A percentile compares a stretch with the other conserved stretches of the same genome.
Evolutionary conservation across 1,139 yeast species (phyloP).

Genomic region (Kurtzmaniella quercitrusa): DNA sequence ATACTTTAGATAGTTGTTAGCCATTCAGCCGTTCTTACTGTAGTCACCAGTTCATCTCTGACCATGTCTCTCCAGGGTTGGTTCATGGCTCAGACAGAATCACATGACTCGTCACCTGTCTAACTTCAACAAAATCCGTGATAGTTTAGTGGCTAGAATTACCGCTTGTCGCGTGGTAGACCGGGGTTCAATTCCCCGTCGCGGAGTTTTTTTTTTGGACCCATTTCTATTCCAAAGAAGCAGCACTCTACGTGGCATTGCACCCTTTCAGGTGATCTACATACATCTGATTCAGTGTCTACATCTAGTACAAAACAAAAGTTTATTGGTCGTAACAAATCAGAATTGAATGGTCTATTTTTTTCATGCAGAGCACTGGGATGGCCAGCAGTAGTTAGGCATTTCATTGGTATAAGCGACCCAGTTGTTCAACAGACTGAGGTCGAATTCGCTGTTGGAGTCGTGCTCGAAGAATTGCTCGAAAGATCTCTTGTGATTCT

Average conservation of each 20-base stretch:
- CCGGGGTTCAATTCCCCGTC: conserved; percentile 42
- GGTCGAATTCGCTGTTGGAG: neutral
- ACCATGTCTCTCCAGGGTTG: too few species aligned
- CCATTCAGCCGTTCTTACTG: too few species aligned
- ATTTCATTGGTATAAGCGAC: conserved; percentile 4
- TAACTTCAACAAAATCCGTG: conserved; percentile 17
- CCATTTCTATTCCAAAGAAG: neutral
- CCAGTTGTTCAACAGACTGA: conserved; percentile 2
- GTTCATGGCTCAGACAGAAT: too few species aligned
- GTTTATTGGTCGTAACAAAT: neutral
- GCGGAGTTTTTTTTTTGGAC: conserved; percentile 20
- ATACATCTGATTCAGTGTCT: neutral
- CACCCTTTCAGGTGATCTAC: too few species aligned
- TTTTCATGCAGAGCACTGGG: conserved; percentile 2
- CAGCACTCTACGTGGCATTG: too few species aligned
- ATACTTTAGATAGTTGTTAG: too few species aligned
- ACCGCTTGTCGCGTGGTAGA: conserved; percentile 38
- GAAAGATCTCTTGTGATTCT: neutral
- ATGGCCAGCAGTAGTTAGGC: conserved; percentile 7
- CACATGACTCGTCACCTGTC: neutral
- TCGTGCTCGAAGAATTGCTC: neutral
- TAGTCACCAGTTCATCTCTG: too few species aligned
- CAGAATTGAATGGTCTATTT: neutral
- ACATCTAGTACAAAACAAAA: neutral
- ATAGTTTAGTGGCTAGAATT: conserved; percentile 37